A percentile compares a stretch with the other conserved stretches of the same genome.
Evolutionary conservation across 1,284 basidiomycete genomes (phyloP).

Genomic region (Tilletia caries): DNA sequence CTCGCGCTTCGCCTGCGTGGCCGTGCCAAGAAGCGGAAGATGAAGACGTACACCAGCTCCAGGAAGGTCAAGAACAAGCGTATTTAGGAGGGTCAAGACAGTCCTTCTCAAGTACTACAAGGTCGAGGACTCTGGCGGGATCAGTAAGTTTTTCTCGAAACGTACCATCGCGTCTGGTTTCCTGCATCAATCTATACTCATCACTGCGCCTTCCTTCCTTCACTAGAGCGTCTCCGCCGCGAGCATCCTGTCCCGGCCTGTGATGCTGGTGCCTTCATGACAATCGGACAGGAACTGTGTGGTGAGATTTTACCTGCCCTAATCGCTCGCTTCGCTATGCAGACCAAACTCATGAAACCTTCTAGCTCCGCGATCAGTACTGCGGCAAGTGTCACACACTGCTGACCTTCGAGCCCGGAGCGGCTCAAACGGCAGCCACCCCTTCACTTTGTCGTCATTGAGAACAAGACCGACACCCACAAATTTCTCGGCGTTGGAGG

Average conservation of each 20-base stretch:
- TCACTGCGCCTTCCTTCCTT: too few relatives aligned
- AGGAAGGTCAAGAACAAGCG: conserved; percentile 99
- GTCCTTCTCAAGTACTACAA: conserved; percentile 99
- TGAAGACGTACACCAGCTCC: conserved; percentile 97
- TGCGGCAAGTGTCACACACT: conserved; percentile 54
- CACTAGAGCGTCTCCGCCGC: conserved; percentile 91
- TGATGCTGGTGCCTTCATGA: conserved; percentile 52
- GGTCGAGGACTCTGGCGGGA: conserved; percentile 98
- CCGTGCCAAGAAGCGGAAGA: conserved; percentile 99
- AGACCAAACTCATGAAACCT: background rate
- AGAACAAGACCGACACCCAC: background rate
- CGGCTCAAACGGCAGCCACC: conserved; percentile 30
- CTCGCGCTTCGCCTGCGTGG: conserved; percentile 67
- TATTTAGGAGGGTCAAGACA: conserved; percentile 99
- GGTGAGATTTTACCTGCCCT: conserved; percentile 9
- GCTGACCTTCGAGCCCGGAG: conserved; percentile 53
- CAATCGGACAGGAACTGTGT: conserved; percentile 53
- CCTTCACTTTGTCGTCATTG: background rate
- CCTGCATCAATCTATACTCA: too few relatives aligned
- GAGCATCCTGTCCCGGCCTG: conserved; percentile 70
- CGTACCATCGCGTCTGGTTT: background rate
- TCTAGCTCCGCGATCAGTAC: conserved; percentile 22
- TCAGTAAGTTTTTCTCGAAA: conserved; percentile 55
- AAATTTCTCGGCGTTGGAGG: too few relatives aligned
- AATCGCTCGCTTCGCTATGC: background rate